Conservation (phyloP, 805 yeast species). For the Candida dajiaensis region DNA sequence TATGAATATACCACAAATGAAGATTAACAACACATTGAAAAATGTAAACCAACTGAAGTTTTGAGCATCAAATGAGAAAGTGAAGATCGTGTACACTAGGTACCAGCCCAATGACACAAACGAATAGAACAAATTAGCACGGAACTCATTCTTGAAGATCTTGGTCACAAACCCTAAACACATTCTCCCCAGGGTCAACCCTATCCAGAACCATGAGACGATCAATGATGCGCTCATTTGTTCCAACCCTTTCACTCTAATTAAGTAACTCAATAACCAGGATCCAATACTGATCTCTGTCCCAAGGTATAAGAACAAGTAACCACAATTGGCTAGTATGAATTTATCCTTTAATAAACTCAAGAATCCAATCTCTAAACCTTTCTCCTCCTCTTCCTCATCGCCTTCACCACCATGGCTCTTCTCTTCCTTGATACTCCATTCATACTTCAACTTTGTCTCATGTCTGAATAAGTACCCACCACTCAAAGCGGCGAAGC, state of each 20-base stretch:
- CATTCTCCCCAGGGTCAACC: conserved; percentile 60
- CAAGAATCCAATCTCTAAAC: conserved; percentile 1
- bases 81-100: conserved; percentile 15
- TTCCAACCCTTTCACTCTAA: conserved; percentile 46
- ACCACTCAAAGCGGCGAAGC: conserved; percentile 23
- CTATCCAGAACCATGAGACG: conserved; percentile 69
- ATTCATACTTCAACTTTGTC: conserved; percentile 28
- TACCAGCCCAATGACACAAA: conserved; percentile 28
- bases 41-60: background rate
- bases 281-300: conserved; percentile 66
- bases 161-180: conserved; percentile 49
- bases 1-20: conserved; percentile 50
- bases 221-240: conserved; percentile 49
- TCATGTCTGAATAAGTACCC: conserved; percentile 43
- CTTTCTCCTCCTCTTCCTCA: conserved; percentile 14
- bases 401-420: conserved; percentile 2
- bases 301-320: conserved; percentile 60
- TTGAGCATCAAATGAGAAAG: conserved; percentile 33
- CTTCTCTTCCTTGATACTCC: conserved; percentile 1
- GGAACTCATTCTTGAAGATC: conserved; percentile 39
- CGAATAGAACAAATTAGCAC: conserved; percentile 29
- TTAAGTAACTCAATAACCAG: conserved; percentile 62
- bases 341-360: conserved; percentile 25
- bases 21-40: conserved; percentile 10
- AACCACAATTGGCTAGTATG: conserved; percentile 45